These are phyloP conservation scores for Casaregolazyma suthepensis DNA, from an alignment of 1,139 yeast genomes.

Conservation along the genomic window DNA sequence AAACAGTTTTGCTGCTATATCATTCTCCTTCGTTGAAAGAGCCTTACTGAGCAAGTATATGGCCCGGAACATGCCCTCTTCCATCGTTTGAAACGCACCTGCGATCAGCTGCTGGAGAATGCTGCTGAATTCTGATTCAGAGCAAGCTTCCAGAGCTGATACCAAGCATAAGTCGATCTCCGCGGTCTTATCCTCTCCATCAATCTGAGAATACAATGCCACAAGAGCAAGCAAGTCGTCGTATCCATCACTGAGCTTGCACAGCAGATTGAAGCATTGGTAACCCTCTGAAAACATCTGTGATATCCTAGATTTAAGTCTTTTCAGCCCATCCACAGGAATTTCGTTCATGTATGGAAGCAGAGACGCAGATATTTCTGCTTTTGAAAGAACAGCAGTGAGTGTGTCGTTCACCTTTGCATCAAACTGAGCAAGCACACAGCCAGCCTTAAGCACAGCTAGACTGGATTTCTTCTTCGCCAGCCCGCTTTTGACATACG, in stretches of 20 bases:
- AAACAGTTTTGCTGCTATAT: background rate
- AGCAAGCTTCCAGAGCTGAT: background rate
- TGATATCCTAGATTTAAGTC: background rate
- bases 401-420: background rate
- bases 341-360: background rate
- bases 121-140: background rate
- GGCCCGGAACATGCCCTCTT: conserved; percentile 5
- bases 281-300: background rate
- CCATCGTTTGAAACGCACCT: background rate
- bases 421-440: background rate
- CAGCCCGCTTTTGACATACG: background rate
- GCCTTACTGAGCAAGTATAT: conserved; percentile 7
- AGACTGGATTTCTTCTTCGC: background rate
- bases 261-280: conserved; percentile 10
- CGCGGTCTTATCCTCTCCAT: conserved; percentile 3
- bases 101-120: background rate
- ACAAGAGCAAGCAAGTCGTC: conserved; percentile 11
- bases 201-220: conserved; percentile 10
- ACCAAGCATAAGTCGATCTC: conserved; percentile 3
- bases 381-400: background rate
- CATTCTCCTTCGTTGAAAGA: conserved; percentile 9
- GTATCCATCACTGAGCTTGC: conserved; percentile 3
- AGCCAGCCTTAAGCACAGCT: background rate
- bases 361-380: background rate
- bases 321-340: background rate